Percentiles rank a stretch among this genome's conserved stretches.
Conservation (phyloP, 169 alveolate species). For the Theileria luwenshuni region DNA sequence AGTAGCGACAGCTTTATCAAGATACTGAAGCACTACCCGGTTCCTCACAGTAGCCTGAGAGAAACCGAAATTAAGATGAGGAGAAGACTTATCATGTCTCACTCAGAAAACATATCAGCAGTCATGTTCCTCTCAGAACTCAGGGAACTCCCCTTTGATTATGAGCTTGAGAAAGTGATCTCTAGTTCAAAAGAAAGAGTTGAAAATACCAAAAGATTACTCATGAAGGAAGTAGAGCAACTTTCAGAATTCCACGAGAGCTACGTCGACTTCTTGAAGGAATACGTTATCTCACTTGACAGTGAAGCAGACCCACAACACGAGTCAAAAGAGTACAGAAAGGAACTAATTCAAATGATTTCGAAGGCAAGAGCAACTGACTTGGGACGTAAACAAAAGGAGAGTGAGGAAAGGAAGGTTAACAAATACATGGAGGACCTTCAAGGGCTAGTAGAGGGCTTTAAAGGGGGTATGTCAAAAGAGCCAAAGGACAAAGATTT, state of each 20-base stretch:
- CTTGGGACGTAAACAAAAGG: background rate
- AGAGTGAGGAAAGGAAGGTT: background rate
- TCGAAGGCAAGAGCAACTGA: conserved; percentile 2
- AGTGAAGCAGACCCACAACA: conserved; percentile 8
- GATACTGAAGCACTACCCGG: conserved; percentile 22
- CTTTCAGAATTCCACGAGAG: conserved; percentile 9
- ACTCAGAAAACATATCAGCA: conserved; percentile 49
- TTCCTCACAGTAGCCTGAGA: background rate
- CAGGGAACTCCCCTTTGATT: background rate
- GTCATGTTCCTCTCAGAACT: conserved; percentile 22
- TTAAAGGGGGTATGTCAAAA: background rate
- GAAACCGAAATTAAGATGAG: conserved; percentile 26
- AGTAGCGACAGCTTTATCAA: conserved; percentile 45
- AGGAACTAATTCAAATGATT: background rate
- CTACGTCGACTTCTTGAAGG: conserved; percentile 39
- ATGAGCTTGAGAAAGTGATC: background rate
- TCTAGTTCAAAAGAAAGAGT: conserved; percentile 21
- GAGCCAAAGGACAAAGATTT: background rate
- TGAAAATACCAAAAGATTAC: conserved; percentile 21
- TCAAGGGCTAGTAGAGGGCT: background rate
- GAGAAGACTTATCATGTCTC: conserved; percentile 32
- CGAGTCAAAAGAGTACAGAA: background rate
- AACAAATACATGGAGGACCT: conserved; percentile 2
- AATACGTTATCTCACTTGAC: conserved; percentile 24
- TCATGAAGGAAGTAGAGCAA: conserved; percentile 25